Conservation (phyloP, 805 yeast species). For the Yamadazyma akitaensis region DNA sequence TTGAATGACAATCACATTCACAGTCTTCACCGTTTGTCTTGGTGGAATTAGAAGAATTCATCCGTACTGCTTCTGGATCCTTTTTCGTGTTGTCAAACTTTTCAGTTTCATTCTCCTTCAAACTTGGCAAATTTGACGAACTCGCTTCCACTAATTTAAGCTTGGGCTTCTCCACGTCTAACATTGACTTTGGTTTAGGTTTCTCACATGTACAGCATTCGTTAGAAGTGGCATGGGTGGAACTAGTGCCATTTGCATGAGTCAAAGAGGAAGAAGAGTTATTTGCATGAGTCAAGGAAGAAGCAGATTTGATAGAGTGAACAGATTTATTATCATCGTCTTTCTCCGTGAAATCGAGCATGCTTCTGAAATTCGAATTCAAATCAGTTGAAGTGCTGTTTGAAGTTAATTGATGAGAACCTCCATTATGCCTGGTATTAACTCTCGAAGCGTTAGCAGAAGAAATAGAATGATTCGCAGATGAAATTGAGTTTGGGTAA, state of each 20-base stretch:
- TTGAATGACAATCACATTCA: slow-evolving; percentile 5
- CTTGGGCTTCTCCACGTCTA: slow-evolving; percentile 21
- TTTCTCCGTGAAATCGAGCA: slow-evolving; percentile 31
- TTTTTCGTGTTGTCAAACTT: neutral
- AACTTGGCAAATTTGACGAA: slow-evolving; percentile 2
- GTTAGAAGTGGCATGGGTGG: neutral
- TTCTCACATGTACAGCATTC: slow-evolving; percentile 3
- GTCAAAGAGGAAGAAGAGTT: neutral
- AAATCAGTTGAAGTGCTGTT: slow-evolving; percentile 2
- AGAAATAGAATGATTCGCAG: neutral
- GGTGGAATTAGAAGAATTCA: neutral
- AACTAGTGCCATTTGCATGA: neutral
- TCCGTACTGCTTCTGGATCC: neutral
- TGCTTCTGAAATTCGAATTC: slow-evolving; percentile 22
- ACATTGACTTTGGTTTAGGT: slow-evolving; percentile 28
- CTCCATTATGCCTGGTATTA: slow-evolving; percentile 30
- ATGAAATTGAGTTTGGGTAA: neutral
- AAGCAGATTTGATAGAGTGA: slow-evolving; percentile 12
- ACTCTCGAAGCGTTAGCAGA: slow-evolving; percentile 23
- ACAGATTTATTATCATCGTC: slow-evolving; percentile 1
- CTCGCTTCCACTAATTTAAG: slow-evolving; percentile 24
- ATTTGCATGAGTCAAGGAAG: slow-evolving; percentile 12
- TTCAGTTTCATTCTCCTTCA: slow-evolving; percentile 6
- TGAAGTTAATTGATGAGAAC: neutral
- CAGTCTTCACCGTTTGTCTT: neutral